Conservation (phyloP, 1,139 yeast species). For the Blastobotrys aristatus region DNA sequence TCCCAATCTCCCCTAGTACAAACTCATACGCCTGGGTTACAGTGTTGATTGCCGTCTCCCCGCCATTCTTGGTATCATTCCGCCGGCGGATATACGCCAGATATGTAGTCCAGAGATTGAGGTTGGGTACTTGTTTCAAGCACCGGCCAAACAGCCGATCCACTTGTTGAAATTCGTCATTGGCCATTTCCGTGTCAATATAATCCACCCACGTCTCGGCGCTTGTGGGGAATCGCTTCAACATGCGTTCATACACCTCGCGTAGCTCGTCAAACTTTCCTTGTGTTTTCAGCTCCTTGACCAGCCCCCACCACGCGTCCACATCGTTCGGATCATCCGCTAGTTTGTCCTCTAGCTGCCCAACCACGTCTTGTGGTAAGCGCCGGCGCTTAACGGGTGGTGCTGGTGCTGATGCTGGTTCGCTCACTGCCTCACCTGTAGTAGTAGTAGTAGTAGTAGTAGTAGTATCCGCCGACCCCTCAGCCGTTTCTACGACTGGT, state of each 20-base stretch:
- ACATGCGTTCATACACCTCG: constrained; percentile 54
- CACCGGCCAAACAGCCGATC: constrained; percentile 61
- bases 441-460: background rate
- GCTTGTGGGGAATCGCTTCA: constrained; percentile 57
- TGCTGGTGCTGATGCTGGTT: background rate
- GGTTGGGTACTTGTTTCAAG: constrained; percentile 53
- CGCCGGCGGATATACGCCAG: constrained; percentile 66
- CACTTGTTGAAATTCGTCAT: constrained; percentile 64
- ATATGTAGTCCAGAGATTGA: constrained; percentile 68
- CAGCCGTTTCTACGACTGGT: constrained; percentile 1
- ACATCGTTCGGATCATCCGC: constrained; percentile 55
- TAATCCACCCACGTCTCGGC: constrained; percentile 67
- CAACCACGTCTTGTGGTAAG: constrained; percentile 45
- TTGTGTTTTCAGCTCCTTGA: constrained; percentile 49
- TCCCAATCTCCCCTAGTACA: constrained; percentile 72
- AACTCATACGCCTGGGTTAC: constrained; percentile 82
- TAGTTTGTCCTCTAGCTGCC: constrained; percentile 56
- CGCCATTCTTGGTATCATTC: constrained; percentile 66
- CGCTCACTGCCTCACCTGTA: background rate
- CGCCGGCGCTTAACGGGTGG: constrained; percentile 27
- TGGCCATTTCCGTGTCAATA: constrained; percentile 59
- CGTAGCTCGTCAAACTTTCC: constrained; percentile 64
- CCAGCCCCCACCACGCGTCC: constrained; percentile 51
- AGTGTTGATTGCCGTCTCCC: constrained; percentile 71
- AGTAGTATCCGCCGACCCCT: background rate